These are phyloP conservation scores for Aquilaria yunnanensis DNA, from an alignment of 345 rosid genomes.

Conservation along the genomic window DNA sequence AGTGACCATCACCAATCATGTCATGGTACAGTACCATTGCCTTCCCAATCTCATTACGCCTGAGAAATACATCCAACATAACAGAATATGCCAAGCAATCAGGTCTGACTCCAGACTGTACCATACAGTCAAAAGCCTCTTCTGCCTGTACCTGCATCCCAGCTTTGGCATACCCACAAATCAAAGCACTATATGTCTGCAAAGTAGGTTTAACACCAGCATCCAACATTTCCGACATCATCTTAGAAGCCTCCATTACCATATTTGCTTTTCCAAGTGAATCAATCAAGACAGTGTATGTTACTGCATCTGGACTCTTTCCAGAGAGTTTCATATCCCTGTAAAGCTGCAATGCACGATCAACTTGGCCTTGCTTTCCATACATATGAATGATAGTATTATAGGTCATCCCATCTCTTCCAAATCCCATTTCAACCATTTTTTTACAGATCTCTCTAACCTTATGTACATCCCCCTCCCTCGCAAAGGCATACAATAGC, in stretches of 20 bases:
- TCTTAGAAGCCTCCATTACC: slow-evolving; percentile 58
- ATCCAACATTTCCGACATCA: slow-evolving; percentile 94
- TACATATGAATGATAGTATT: slow-evolving; percentile 95
- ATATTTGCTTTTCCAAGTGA: slow-evolving; percentile 82
- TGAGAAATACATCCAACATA: slow-evolving; percentile 74
- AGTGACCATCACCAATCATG: slow-evolving; percentile 57
- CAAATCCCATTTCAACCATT: slow-evolving; percentile 77
- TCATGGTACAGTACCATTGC: slow-evolving; percentile 56
- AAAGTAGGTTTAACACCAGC: slow-evolving; percentile 75
- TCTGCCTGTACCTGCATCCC: slow-evolving; percentile 81
- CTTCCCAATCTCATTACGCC: slow-evolving; percentile 53
- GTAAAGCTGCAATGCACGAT: slow-evolving; percentile 68
- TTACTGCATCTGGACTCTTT: slow-evolving; percentile 74
- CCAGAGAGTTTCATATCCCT: slow-evolving; percentile 76
- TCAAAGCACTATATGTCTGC: slow-evolving; percentile 86
- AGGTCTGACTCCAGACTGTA: slow-evolving; percentile 69
- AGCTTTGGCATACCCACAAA: slow-evolving; percentile 94
- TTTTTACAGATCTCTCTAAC: slow-evolving; percentile 61
- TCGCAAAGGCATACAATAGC: slow-evolving; percentile 92
- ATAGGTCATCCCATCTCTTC: slow-evolving; percentile 82
- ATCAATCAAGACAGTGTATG: slow-evolving; percentile 89
- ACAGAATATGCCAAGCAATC: slow-evolving; percentile 82
- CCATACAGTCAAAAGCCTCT: slow-evolving; percentile 68
- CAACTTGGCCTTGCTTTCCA: slow-evolving; percentile 81
- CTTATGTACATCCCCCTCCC: slow-evolving; percentile 69